Percentiles rank a stretch among this genome's conserved stretches.
Conservation (phyloP, 805 yeast species). For the Kodamaea kakaduensis region DNA sequence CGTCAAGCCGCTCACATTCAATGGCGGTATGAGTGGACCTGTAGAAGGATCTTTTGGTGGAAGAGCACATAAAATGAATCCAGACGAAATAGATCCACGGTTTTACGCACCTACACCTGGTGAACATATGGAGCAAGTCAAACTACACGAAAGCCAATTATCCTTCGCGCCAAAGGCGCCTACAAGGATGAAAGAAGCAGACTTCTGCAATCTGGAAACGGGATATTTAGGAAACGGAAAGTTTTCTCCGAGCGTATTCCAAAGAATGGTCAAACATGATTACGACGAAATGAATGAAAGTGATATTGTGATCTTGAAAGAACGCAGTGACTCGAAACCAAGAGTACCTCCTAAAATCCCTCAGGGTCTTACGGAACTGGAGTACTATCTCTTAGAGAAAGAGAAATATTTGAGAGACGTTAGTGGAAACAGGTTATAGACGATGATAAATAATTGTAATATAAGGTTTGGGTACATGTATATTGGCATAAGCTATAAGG, state of each 20-base stretch:
- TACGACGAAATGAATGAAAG: conserved; percentile 9
- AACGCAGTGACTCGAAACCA: conserved; percentile 29
- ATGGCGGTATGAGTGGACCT: conserved; percentile 10
- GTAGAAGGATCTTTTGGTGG: conserved; percentile 4
- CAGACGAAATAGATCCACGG: conserved; percentile 77
- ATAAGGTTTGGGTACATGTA: conserved; percentile 1
- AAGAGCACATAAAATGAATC: conserved; percentile 62
- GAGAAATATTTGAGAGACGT: conserved; percentile 38
- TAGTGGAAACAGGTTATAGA: conserved; percentile 28
- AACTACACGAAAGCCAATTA: conserved; percentile 14
- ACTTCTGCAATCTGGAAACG: conserved; percentile 27
- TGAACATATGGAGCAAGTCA: conserved; percentile 36
- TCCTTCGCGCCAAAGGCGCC: conserved; percentile 8
- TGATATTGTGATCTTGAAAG: conserved; percentile 8
- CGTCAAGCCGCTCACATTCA: conserved; percentile 27
- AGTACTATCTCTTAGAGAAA: conserved; percentile 39
- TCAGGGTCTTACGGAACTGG: conserved; percentile 37
- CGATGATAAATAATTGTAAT: neutral
- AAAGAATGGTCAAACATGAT: conserved; percentile 11
- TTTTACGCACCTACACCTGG: conserved; percentile 53
- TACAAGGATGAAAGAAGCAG: conserved; percentile 23
- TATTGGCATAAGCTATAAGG: too few relatives aligned
- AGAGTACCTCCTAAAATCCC: conserved; percentile 44
- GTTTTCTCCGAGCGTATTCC: conserved; percentile 16
- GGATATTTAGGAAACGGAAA: conserved; percentile 42